Percentiles rank a stretch among this genome's conserved stretches.
Evolutionary conservation across 805 yeast species (phyloP).

Genomic region (Schwanniomyces occidentalis): DNA sequence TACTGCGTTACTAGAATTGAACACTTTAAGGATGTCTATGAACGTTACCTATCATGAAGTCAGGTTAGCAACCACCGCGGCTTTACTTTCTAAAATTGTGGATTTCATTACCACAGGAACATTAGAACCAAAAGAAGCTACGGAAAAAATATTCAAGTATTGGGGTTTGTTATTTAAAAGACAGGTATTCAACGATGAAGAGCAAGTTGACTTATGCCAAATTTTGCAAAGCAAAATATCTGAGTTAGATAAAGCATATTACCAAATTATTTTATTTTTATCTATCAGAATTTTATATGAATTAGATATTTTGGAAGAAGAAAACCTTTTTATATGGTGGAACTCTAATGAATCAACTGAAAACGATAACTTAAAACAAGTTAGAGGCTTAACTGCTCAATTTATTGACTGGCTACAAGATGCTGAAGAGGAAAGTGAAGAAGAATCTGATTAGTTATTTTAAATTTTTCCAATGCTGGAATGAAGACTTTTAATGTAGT

Average conservation of each 20-base stretch:
- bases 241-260: conserved; percentile 38
- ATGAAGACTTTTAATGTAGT: too few species aligned
- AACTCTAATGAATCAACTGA: conserved; percentile 36
- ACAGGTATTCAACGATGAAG: conserved; percentile 80
- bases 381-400: conserved; percentile 59
- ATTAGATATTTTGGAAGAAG: conserved; percentile 80
- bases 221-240: conserved; percentile 49
- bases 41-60: conserved; percentile 94
- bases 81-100: conserved; percentile 66
- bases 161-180: conserved; percentile 85
- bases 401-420: conserved; percentile 87
- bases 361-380: conserved; percentile 43
- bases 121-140: conserved; percentile 72
- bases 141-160: conserved; percentile 67
- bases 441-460: conserved; percentile 27
- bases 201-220: conserved; percentile 69
- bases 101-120: conserved; percentile 80
- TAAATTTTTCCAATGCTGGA: too few species aligned
- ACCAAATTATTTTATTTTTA: conserved; percentile 51
- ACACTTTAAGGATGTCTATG: conserved; percentile 96
- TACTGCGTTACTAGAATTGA: conserved; percentile 88
- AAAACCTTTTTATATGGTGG: conserved; percentile 84
- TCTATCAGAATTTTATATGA: conserved; percentile 69
- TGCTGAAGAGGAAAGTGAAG: conserved; percentile 63
- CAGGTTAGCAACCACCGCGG: conserved; percentile 73